phyloP scores from a whole-genome alignment of 805 yeast genomes.

The Saccharomycopsis synnaedendra region DNA sequence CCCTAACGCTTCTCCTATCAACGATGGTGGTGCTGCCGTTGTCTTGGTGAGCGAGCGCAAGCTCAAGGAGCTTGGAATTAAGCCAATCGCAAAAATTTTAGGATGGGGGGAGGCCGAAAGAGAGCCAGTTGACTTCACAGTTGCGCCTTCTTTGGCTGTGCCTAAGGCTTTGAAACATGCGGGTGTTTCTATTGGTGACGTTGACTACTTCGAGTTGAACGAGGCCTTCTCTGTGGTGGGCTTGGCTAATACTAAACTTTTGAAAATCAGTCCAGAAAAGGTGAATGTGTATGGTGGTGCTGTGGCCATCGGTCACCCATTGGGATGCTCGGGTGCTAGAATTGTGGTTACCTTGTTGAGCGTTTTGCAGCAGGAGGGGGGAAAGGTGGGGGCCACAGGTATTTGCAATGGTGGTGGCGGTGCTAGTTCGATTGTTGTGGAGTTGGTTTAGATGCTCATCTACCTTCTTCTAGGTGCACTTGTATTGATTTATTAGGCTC shows the following conservation, averaged over 20 bases:
- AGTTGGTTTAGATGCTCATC: constrained; percentile 28
- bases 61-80: constrained; percentile 74
- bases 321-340: constrained; percentile 95
- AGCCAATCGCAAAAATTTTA: constrained; percentile 76
- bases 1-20: constrained; percentile 90
- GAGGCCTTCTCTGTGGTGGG: constrained; percentile 98
- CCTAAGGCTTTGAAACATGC: constrained; percentile 95
- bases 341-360: constrained; percentile 77
- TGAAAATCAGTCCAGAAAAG: constrained; percentile 51
- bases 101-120: constrained; percentile 99
- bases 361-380: constrained; percentile 74
- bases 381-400: constrained; percentile 88
- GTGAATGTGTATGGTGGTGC: constrained; percentile 93
- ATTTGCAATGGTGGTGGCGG: constrained; percentile 99
- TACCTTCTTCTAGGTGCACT: too few relatives aligned
- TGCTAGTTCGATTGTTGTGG: constrained; percentile 86
- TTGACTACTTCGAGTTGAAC: constrained; percentile 90
- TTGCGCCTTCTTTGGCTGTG: constrained; percentile 89
- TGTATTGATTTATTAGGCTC: too few relatives aligned
- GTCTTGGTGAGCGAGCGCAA: constrained; percentile 77
- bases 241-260: constrained; percentile 69
- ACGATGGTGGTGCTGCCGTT: constrained; percentile 97
- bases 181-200: constrained; percentile 43
- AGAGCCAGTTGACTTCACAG: constrained; percentile 88
- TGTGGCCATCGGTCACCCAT: constrained; percentile 89